Evolutionary conservation across 1,139 yeast species (phyloP).

Genomic region (Suhomyces anneliseae): DNA sequence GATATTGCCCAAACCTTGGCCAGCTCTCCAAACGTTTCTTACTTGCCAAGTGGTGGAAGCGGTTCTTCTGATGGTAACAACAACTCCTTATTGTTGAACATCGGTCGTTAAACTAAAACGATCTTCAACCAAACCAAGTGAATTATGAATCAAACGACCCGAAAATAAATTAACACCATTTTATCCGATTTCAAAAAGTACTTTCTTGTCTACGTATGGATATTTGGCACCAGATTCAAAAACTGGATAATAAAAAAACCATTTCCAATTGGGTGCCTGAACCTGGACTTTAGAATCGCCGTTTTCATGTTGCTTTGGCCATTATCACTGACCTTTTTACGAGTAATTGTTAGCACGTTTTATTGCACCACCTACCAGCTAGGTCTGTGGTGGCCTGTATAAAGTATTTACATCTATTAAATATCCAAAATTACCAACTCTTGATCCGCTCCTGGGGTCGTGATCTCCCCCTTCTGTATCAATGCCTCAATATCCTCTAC

Average conservation of each 20-base stretch:
- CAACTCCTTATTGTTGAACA: slow-evolving; percentile 40
- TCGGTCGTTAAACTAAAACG: slow-evolving; percentile 29
- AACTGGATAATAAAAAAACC: no score
- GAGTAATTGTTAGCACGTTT: neutral
- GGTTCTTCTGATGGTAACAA: slow-evolving; percentile 30
- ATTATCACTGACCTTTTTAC: neutral
- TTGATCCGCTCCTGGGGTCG: slow-evolving; percentile 48
- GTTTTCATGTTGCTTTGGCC: no score
- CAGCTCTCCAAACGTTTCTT: slow-evolving; percentile 82
- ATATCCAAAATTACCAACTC: slow-evolving; percentile 49
- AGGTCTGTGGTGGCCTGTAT: slow-evolving; percentile 3
- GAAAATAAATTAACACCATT: no score
- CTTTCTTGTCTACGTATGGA: no score
- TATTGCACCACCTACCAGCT: neutral
- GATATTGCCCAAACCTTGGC: slow-evolving; percentile 92
- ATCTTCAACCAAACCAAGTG: no score
- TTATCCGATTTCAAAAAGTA: no score
- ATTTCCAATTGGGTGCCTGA: no score
- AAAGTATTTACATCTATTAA: slow-evolving; percentile 13
- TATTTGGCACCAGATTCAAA: no score
- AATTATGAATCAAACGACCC: no score
- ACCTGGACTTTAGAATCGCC: no score
- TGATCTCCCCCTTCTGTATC: slow-evolving; percentile 51
- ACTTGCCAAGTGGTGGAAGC: slow-evolving; percentile 64
- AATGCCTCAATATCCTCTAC: slow-evolving; percentile 72